A percentile compares a stretch with the other conserved stretches of the same genome.
phyloP scores from a whole-genome alignment of 805 yeast genomes.

The Pichia scutulata region DNA sequence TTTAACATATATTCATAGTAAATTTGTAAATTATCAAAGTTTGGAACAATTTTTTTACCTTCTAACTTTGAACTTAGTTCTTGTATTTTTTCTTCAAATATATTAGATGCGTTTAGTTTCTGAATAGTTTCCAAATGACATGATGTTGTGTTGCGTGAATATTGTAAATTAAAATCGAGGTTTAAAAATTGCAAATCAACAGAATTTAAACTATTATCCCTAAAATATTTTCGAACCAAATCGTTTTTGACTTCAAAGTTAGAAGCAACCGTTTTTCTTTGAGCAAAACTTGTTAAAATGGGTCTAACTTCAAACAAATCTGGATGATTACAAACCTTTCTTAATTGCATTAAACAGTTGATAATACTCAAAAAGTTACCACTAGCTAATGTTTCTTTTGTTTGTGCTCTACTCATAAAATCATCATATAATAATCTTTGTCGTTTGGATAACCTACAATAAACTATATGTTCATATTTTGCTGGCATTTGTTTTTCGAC shows the following conservation, averaged over 20 bases:
- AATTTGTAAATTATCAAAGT: slow-evolving; percentile 37
- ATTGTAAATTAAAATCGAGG: slow-evolving; percentile 35
- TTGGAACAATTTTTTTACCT: slow-evolving; percentile 22
- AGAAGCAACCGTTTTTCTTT: slow-evolving; percentile 55
- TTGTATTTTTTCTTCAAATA: slow-evolving; percentile 37
- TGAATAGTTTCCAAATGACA: slow-evolving; percentile 38
- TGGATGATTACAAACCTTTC: slow-evolving; percentile 89
- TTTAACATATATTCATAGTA: slow-evolving; percentile 54
- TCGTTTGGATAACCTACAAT: slow-evolving; percentile 86
- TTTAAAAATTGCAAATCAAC: slow-evolving; percentile 55
- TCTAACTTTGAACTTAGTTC: slow-evolving; percentile 32
- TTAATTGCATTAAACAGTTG: slow-evolving; percentile 93
- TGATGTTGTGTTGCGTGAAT: slow-evolving; percentile 25
- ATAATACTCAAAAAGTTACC: slow-evolving; percentile 93
- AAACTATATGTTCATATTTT: slow-evolving; percentile 89
- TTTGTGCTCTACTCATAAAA: slow-evolving; percentile 94
- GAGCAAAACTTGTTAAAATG: slow-evolving; percentile 79
- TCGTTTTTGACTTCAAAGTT: slow-evolving; percentile 37
- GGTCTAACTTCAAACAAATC: slow-evolving; percentile 95
- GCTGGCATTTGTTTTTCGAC: slow-evolving; percentile 99
- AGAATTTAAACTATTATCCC: neutral
- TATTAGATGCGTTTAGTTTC: slow-evolving; percentile 39
- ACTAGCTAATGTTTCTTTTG: slow-evolving; percentile 85
- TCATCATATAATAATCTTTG: slow-evolving; percentile 92
- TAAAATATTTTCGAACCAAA: slow-evolving; percentile 29